These are phyloP conservation scores for Endocalyx cinctus DNA, from an alignment of 2,329 filamentous ascomycete genomes.

Conservation along the genomic window DNA sequence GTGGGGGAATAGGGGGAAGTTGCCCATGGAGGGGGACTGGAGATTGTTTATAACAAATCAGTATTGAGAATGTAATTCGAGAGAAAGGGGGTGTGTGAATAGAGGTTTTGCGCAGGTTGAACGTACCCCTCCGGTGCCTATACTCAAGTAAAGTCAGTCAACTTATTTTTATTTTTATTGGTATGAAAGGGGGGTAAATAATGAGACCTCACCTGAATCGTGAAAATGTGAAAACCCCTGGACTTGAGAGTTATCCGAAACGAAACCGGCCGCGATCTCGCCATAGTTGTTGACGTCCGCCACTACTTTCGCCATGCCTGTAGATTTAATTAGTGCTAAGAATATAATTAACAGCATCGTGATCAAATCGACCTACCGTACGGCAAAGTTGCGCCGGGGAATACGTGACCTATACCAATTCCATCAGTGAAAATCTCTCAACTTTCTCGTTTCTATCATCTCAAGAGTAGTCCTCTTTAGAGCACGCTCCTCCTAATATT, in stretches of 20 bases:
- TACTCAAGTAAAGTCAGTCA: too few relatives aligned
- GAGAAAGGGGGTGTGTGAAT: too few relatives aligned
- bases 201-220: constrained; percentile 27
- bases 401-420: constrained; percentile 25
- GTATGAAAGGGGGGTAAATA: too few relatives aligned
- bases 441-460: neutral
- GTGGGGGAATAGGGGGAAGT: constrained; percentile 50
- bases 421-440: constrained; percentile 10
- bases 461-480: too few relatives aligned
- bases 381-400: constrained; percentile 28
- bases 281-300: constrained; percentile 22
- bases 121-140: constrained; percentile 30
- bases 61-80: too few relatives aligned
- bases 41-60: constrained; percentile 6
- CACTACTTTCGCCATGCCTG: constrained; percentile 31
- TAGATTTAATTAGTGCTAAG: constrained; percentile 9
- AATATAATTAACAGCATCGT: too few relatives aligned
- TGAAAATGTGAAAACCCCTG: constrained; percentile 30
- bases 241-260: constrained; percentile 26
- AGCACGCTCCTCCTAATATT: too few relatives aligned
- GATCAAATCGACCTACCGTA: constrained; percentile 21
- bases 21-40: constrained; percentile 42
- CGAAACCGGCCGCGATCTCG: constrained; percentile 28
- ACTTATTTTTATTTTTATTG: too few relatives aligned
- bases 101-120: neutral